Evolutionary conservation across 495 filamentous ascomycete species (phyloP), one percentile per base, ranked within the genome.

Genomic region (Tuber brumale): DNA sequence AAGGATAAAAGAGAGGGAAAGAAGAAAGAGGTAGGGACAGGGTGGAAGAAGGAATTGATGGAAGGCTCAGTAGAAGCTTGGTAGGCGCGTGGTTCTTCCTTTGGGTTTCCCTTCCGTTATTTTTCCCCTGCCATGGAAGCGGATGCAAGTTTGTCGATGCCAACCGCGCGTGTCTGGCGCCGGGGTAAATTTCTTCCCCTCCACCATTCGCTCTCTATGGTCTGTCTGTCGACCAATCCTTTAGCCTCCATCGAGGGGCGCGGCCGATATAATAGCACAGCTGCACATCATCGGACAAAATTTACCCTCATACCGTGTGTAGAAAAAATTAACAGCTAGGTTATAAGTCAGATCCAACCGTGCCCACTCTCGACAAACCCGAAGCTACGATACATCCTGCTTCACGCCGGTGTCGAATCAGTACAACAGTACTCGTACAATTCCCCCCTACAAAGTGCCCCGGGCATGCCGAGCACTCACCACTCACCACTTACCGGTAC

Each of bases 151-250:
- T 31, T 31, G 57, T 61, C 8, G 51, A 12, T 66, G 57, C 57
- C 57, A 66, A 66, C 57, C 57, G 57, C 12, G 57, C 57, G 27
- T 66, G n/a, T 66, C 31, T 66, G 57, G 57, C 57, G 57, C 57
- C 51, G 18, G 51, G 51, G 51, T 57, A 57, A 57, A 57, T 27
- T 57, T 14, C 9, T 27, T 27, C 9, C 8, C n/a, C 3, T 4
- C 21, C 8, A 2, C 46, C 0, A 21, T 51, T 21, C 46, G 14
- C 45, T 57, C 4, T n/a, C 23, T 27, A 6, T 57, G 46, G 21
- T 18, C 37, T 39, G 46, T 7, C 43, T 16, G 12, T 3, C 18
- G 0, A 23, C 48, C 48, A 57, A 57, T 57, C 23, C 2, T 7
- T 57, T 3, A 45, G 37, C 37, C 37, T 39, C 37, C 37, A 39